These are phyloP conservation scores for Lomentospora prolificans DNA, from an alignment of 2,329 filamentous ascomycete genomes.

Conservation along the genomic window DNA sequence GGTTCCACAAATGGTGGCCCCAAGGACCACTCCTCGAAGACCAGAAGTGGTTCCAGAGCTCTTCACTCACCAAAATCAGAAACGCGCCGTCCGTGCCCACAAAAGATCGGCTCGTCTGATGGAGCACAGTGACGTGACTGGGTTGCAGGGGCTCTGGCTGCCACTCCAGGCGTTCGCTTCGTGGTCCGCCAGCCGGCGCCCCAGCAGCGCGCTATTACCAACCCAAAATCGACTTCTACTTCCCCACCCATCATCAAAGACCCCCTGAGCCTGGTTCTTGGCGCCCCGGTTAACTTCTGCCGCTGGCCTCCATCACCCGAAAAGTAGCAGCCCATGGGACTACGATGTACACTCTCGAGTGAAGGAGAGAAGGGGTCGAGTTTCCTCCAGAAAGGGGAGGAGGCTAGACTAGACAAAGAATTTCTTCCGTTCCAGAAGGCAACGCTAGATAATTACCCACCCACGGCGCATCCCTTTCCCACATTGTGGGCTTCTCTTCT, in stretches of 20 bases:
- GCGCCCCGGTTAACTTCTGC: not conserved
- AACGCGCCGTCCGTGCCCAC: not conserved
- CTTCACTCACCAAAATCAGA: slow-evolving; percentile 1
- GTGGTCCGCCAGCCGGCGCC: not conserved
- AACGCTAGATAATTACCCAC: not conserved
- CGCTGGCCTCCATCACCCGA: not conserved
- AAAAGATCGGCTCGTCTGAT: not conserved
- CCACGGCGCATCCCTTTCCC: not conserved
- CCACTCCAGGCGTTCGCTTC: too few species aligned
- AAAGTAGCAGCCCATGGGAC: not conserved
- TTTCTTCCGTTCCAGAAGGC: not conserved
- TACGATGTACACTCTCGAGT: not conserved
- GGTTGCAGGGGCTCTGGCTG: too few species aligned
- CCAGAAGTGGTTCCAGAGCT: too few species aligned
- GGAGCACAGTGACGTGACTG: not conserved
- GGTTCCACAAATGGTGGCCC: too few species aligned
- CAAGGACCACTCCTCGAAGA: too few species aligned
- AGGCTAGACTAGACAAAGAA: not conserved
- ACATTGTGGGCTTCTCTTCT: not conserved
- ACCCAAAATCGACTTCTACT: not conserved
- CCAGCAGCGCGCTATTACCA: not conserved
- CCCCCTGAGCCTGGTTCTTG: not conserved
- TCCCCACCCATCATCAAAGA: slow-evolving; percentile 2
- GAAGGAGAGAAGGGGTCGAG: not conserved
- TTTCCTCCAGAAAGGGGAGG: not conserved